phyloP scores from a whole-genome alignment of 495 filamentous ascomycete species.

The Penicillium roqueforti region DNA sequence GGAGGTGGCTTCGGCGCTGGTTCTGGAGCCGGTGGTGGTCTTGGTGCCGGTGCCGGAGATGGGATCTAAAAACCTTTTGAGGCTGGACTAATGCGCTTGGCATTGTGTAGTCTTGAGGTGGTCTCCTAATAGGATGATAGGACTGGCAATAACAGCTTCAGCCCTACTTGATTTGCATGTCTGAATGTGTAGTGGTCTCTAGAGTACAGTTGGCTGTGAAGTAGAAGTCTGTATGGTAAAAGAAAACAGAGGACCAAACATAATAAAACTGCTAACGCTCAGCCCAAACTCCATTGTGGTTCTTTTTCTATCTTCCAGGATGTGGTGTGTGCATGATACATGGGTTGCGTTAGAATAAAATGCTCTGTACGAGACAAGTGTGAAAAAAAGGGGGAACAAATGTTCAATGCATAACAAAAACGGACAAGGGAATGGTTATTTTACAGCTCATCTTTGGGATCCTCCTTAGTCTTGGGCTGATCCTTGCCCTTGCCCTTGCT shows the following conservation, averaged over 20 bases:
- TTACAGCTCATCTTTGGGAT: conserved; percentile 45
- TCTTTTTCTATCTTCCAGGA: conserved; percentile 23
- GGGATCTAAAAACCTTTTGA: not conserved
- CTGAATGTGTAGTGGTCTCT: not conserved
- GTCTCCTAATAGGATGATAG: not conserved
- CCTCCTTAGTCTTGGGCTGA: conserved; percentile 21
- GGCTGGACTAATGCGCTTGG: not conserved
- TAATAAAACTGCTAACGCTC: conserved; percentile 2
- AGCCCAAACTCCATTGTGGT: conserved; percentile 17
- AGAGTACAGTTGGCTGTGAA: not conserved
- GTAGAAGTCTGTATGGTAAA: not conserved
- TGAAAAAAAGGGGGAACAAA: conserved; percentile 5
- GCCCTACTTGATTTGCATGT: not conserved
- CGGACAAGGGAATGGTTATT: not conserved
- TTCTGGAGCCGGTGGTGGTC: not conserved
- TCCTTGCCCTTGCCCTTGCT: conserved; percentile 23
- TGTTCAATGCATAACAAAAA: conserved; percentile 1
- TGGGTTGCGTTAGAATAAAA: conserved; percentile 13
- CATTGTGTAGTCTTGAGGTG: not conserved
- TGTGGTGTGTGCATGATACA: conserved; percentile 19
- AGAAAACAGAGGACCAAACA: not conserved
- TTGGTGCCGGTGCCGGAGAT: not conserved
- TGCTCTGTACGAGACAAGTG: conserved; percentile 18
- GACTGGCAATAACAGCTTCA: not conserved
- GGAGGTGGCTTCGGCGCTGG: not conserved